A percentile compares a stretch with the other conserved stretches of the same genome.
Conservation (phyloP, 202 grass and related monocot genomes). For the Thinopyrum obtusiflorum region DNA sequence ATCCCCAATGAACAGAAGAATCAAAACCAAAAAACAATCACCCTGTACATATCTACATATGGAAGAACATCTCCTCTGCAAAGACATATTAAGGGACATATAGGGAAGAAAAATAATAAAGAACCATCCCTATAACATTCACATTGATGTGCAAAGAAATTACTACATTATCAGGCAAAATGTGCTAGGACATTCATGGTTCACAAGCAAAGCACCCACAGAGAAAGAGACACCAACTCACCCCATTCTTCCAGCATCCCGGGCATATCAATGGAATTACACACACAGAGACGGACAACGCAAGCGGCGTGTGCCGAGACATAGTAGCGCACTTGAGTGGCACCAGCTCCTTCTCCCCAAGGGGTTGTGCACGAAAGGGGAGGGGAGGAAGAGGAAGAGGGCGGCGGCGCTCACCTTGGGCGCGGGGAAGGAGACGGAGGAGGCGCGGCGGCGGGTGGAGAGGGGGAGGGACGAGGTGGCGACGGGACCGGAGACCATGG, state of each 20-base stretch:
- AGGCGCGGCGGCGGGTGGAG: conserved; percentile 34
- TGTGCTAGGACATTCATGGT: neutral
- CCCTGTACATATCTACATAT: neutral
- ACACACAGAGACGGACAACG: neutral
- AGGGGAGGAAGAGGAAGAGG: neutral
- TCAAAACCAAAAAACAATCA: neutral
- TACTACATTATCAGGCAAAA: neutral
- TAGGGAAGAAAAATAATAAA: neutral
- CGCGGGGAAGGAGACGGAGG: conserved; percentile 45
- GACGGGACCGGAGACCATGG: conserved; percentile 53
- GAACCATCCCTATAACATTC: neutral
- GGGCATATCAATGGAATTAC: neutral
- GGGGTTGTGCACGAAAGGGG: conserved; percentile 17
- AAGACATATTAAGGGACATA: neutral
- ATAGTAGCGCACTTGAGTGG: neutral
- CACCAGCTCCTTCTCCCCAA: neutral
- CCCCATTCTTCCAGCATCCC: neutral
- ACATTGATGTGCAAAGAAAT: neutral
- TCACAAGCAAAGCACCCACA: neutral
- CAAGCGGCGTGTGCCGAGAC: neutral
- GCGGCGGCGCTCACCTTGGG: conserved; percentile 31
- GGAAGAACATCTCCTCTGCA: neutral
- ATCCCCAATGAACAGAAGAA: conserved; percentile 5
- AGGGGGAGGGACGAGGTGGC: conserved; percentile 49
- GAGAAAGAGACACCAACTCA: neutral